These are phyloP conservation scores for Euphorbia peplus DNA, from an alignment of 345 rosid genomes.

Conservation along the genomic window DNA sequence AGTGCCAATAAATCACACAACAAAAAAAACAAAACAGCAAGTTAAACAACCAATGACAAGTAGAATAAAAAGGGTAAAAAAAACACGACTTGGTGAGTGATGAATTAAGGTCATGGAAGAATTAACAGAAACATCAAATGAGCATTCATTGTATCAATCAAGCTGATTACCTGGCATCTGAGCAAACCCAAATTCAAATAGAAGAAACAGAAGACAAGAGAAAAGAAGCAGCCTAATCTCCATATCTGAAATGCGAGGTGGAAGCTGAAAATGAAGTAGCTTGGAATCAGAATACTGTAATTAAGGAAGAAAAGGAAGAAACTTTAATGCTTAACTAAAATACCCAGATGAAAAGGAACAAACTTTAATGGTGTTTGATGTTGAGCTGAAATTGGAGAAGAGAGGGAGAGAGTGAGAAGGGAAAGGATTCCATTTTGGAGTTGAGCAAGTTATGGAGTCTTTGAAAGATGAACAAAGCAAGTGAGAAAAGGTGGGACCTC, in stretches of 20 bases:
- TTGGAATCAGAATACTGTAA: too few relatives aligned
- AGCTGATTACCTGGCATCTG: constrained; percentile 34
- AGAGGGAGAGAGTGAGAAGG: too few relatives aligned
- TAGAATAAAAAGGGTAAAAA: background rate
- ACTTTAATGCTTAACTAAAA: too few relatives aligned
- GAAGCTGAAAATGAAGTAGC: constrained; percentile 2
- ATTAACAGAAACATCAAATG: too few relatives aligned
- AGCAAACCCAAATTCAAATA: constrained; percentile 42
- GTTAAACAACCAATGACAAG: constrained; percentile 5
- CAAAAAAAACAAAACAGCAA: too few relatives aligned
- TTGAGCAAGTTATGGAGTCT: background rate
- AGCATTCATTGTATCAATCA: too few relatives aligned
- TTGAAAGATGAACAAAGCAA: background rate
- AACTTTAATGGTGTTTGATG: background rate
- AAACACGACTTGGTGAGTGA: too few relatives aligned
- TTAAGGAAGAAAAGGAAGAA: too few relatives aligned
- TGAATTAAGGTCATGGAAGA: too few relatives aligned
- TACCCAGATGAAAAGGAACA: constrained; percentile 3
- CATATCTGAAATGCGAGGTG: constrained; percentile 37
- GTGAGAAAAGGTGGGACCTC: background rate
- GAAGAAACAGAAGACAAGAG: constrained; percentile 36
- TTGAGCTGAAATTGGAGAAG: too few relatives aligned
- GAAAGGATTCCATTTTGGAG: background rate
- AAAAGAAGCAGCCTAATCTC: constrained; percentile 37
- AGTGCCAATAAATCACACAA: background rate